Evolutionary conservation across 257 asterid genomes (phyloP), one percentile per base, ranked within the genome.

Genomic region (Plantago elongata): DNA sequence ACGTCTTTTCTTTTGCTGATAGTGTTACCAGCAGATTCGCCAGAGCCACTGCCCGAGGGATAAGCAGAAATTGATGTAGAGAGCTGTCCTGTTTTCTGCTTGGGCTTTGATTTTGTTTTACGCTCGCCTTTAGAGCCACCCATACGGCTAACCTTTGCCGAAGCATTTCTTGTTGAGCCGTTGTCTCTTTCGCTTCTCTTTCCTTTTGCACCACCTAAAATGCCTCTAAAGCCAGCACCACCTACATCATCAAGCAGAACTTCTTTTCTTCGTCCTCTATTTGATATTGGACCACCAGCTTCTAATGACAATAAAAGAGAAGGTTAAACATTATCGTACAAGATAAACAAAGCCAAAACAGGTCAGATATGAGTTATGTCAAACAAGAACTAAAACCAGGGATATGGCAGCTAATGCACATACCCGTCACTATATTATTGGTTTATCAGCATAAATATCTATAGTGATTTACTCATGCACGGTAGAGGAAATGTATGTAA

Each of bases 201-300:
- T 34, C 95, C 96, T 80, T 88, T 90, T 6, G 89, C 83, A 69
- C 95, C 86, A 17, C 96, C 91, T 48, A 69, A 65, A 51, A 74
- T 71, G 64, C 84, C 93, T 74, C 86, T 77, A 56, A 74, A 72
- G n/a, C 65, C 70, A 51, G 88, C 79, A 58, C 84, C 89, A 34
- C 79, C 88, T 58, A 87, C 89, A 56, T 85, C 92, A 60, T 91
- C 95, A 50, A 88, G 95, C 51, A 79, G 73, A 64, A 85, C 76
- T 79, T 90, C 97, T 76, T 78, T 91, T 69, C 81, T 91, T 89
- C 78, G 88, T 70, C 92, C 96, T 69, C 95, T 79, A 73, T 85
- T 88, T 57, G 79, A 75, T 66, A 73, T 59, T 29, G 96, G 85
- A 57, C 96, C 88, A 40, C 69, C 79, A 75, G 74, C 81, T 11